phyloP scores from a whole-genome alignment of 1,284 basidiomycete genomes.

The Rugosomyces carneus region DNA sequence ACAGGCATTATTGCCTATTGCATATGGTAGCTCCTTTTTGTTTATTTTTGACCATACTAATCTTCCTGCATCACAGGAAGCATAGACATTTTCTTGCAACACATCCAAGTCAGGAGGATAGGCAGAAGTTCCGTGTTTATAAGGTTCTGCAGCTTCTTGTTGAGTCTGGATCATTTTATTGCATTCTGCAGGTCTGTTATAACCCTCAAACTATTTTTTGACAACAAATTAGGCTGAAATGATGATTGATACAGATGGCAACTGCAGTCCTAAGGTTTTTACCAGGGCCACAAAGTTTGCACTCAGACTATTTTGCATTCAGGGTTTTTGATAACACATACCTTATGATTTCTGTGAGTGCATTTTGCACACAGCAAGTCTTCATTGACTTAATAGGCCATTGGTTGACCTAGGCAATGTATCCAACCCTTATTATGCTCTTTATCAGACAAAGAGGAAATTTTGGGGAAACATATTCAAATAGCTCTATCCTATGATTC shows the following conservation, averaged over 20 bases:
- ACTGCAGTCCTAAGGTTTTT: too few relatives aligned
- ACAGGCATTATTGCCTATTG: not conserved
- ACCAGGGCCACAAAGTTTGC: too few relatives aligned
- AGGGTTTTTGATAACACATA: not conserved
- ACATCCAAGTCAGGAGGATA: not conserved
- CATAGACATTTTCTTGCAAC: not conserved
- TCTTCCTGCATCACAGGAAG: not conserved
- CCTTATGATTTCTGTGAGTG: not conserved
- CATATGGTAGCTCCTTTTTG: not conserved
- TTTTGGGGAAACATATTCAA: not conserved
- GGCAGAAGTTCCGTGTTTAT: not conserved
- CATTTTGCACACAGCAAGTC: not conserved
- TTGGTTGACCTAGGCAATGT: not conserved
- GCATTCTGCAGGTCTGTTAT: not conserved
- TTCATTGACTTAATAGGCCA: too few relatives aligned
- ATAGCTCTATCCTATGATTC: not conserved
- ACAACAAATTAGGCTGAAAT: too few relatives aligned
- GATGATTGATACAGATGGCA: too few relatives aligned
- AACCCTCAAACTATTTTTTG: too few relatives aligned
- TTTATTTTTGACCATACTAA: too few relatives aligned
- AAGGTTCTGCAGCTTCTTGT: not conserved
- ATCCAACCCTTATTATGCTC: not conserved
- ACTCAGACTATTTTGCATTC: not conserved
- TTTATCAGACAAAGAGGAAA: not conserved
- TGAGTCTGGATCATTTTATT: not conserved